These are phyloP conservation scores for Blastomyces parvus DNA, from an alignment of 2,329 filamentous ascomycete genomes.

Conservation along the genomic window DNA sequence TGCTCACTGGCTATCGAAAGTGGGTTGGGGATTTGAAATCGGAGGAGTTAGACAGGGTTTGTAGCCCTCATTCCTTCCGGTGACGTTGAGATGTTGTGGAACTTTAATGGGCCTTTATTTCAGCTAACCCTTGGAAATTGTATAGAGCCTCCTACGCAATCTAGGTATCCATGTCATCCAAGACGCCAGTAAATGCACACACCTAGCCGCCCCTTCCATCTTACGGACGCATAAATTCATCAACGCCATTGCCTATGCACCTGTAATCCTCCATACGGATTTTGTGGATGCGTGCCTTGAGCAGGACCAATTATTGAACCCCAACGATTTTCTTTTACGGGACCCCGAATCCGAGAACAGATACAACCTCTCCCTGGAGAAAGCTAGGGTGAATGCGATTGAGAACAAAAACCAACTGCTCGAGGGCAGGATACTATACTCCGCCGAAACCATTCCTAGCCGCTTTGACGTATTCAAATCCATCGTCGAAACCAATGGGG, in stretches of 20 bases:
- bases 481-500: conserved; percentile 83
- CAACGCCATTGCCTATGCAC: conserved; percentile 70
- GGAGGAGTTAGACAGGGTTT: conserved; percentile 72
- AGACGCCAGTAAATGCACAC: conserved; percentile 67
- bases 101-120: not conserved
- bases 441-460: conserved; percentile 67
- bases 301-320: conserved; percentile 53
- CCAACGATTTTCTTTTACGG: conserved; percentile 57
- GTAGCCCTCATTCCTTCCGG: conserved; percentile 23
- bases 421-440: conserved; percentile 69
- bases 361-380: conserved; percentile 58
- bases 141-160: conserved; percentile 66
- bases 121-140: not conserved
- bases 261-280: conserved; percentile 62
- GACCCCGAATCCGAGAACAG: conserved; percentile 65
- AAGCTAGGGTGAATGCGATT: conserved; percentile 60
- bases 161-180: conserved; percentile 73
- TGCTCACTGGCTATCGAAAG: conserved; percentile 73
- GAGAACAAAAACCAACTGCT: conserved; percentile 69
- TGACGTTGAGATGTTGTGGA: not conserved
- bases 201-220: conserved; percentile 77
- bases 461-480: conserved; percentile 74
- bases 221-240: conserved; percentile 92
- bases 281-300: conserved; percentile 73
- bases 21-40: conserved; percentile 64